phyloP scores from a whole-genome alignment of 805 yeast species.

The Ogataea sp. region DNA sequence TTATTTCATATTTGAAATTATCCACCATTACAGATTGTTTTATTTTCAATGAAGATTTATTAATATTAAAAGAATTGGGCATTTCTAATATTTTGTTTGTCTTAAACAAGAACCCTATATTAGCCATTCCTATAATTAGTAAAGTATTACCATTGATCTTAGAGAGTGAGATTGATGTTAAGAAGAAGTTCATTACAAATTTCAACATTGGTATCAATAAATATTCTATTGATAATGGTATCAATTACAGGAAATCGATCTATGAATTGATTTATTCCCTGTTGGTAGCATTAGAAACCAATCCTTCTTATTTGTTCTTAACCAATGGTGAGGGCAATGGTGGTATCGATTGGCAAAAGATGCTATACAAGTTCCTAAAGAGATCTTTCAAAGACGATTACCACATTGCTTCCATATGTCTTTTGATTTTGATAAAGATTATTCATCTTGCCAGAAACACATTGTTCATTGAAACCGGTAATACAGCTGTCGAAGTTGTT shows the following conservation, averaged over 20 bases:
- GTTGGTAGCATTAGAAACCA: constrained; percentile 24
- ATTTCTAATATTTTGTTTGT: constrained; percentile 52
- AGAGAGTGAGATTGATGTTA: constrained; percentile 43
- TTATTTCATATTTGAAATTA: constrained; percentile 16
- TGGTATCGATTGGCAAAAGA: constrained; percentile 11
- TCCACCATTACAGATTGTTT: constrained; percentile 12
- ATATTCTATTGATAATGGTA: constrained; percentile 71
- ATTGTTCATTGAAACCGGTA: not conserved
- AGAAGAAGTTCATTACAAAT: constrained; percentile 48
- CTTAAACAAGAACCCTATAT: constrained; percentile 44
- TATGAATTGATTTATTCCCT: constrained; percentile 63
- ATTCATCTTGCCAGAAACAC: constrained; percentile 21
- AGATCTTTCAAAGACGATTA: constrained; percentile 54
- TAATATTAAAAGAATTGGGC: constrained; percentile 53
- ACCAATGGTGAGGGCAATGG: constrained; percentile 9
- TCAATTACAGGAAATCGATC: constrained; percentile 62
- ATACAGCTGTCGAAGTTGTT: not conserved
- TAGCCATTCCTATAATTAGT: constrained; percentile 37
- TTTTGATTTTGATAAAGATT: constrained; percentile 34
- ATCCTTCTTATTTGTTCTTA: constrained; percentile 10
- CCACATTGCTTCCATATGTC: constrained; percentile 46
- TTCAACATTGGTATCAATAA: constrained; percentile 86
- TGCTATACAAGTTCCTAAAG: constrained; percentile 33
- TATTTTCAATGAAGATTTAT: constrained; percentile 28
- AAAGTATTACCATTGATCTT: constrained; percentile 42